Base-by-base conservation (phyloP, 768 basidiomycete species). In the Hortiboletus campestris region DNA sequence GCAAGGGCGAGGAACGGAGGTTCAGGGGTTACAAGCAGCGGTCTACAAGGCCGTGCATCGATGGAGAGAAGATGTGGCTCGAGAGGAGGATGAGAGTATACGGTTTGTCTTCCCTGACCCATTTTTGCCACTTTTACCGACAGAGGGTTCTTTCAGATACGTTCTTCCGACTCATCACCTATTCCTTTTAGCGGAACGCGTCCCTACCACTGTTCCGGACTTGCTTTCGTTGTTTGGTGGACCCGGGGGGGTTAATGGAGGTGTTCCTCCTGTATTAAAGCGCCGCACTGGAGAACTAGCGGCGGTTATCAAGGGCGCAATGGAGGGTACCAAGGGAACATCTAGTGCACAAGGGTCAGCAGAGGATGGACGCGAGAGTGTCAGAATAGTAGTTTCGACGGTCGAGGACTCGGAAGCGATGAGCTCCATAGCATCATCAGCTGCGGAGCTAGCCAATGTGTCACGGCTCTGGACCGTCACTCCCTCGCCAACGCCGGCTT, bases 21-120 rank as follows among this genome's bases (percentile, higher is more conserved):
- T 72, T 41, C 56, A 55, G 61, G 75, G 71, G 3, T 69, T 82
- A 57, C 82, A 84, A 58, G 78, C 81, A 29, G 79, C 77, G 35
- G 83, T 94, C 16, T 94, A 89, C 70, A 82, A 76, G 55, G 76
- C 77, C 3, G 76, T 96, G 13, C 91, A 95, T 70, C 76, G 74
- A 34, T 98, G 94, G 95, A 78, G 95, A 55, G 94, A 98, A 69
- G 65, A 68, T 12, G 73, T 85, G 2, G 90, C 91, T 2, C 77
- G 91, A 47, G 83, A 86, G 53, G 89, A 93, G 63, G 95, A 98
- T 67, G 94, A 97, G 71, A 91, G 90, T 65, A 80, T 82, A 10
- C 75, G 87, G 86, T 94, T 67, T 43, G 82, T 72, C 4, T 34
- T 51, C 34, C n/a, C 36, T 40, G 8, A 17, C 31, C 42, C 25